Evolutionary conservation across 2,329 filamentous ascomycete genomes (phyloP).

Genomic region (Grosmannia clavigera): DNA sequence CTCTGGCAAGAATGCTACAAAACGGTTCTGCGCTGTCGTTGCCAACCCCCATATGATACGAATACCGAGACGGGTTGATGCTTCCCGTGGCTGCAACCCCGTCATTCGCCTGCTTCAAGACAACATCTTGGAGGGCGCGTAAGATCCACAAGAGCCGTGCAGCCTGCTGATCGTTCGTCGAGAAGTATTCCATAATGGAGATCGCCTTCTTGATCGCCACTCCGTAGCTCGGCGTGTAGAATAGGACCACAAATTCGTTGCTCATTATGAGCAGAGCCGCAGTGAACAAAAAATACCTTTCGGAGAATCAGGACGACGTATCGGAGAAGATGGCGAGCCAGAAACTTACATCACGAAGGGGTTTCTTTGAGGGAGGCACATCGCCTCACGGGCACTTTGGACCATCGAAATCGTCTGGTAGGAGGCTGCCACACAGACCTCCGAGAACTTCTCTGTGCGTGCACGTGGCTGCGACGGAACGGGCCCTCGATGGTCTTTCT

Average conservation of each 20-base stretch:
- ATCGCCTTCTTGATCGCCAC: conserved; percentile 30
- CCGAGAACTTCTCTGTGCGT: conserved; percentile 27
- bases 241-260: conserved; percentile 42
- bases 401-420: conserved; percentile 37
- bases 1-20: neutral
- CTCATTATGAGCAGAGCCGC: conserved; percentile 41
- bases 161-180: conserved; percentile 35
- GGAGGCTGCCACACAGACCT: conserved; percentile 37
- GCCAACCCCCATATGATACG: neutral
- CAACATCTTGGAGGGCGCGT: conserved; percentile 31
- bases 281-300: conserved; percentile 44
- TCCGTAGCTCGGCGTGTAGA: conserved; percentile 28
- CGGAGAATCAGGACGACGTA: neutral
- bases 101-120: conserved; percentile 16
- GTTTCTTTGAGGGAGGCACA: conserved; percentile 37
- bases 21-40: neutral
- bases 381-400: conserved; percentile 28
- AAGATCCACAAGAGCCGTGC: conserved; percentile 37
- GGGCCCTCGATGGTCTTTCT: conserved; percentile 8
- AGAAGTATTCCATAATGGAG: conserved; percentile 36
- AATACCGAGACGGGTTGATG: neutral
- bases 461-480: conserved; percentile 19
- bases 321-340: neutral
- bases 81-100: conserved; percentile 8
- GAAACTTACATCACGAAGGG: conserved; percentile 42